Conservation (phyloP, 768 basidiomycete species). For the Russula foetens region DNA sequence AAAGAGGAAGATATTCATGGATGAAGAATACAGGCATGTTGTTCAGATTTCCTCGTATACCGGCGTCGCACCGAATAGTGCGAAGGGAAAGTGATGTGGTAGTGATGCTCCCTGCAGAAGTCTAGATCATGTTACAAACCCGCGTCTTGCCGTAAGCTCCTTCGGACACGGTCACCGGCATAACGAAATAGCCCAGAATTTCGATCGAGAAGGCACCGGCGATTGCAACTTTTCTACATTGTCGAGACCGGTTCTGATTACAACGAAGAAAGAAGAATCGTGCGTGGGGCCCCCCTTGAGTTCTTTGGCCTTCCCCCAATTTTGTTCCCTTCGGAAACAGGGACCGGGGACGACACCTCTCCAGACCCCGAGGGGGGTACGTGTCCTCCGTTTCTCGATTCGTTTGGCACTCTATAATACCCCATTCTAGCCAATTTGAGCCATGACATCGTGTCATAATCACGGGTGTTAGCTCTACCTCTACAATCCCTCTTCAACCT, state of each 20-base stretch:
- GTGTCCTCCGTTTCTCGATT: too few relatives aligned
- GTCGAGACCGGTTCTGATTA: conserved; percentile 95
- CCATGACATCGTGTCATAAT: too few relatives aligned
- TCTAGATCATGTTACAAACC: conserved; percentile 36
- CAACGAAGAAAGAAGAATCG: conserved; percentile 80
- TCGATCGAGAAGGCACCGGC: conserved; percentile 78
- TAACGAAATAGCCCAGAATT: conserved; percentile 86
- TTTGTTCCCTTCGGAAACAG: too few relatives aligned
- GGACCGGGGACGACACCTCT: too few relatives aligned
- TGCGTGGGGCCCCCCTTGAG: conserved; percentile 56
- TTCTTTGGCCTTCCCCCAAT: background rate
- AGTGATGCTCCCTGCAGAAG: conserved; percentile 37
- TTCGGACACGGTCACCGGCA: conserved; percentile 37
- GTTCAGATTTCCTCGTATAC: conserved; percentile 75
- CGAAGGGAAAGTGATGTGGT: conserved; percentile 48
- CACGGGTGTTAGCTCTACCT: too few relatives aligned
- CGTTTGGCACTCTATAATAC: too few relatives aligned
- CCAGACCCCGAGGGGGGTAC: too few relatives aligned
- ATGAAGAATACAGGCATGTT: too few relatives aligned
- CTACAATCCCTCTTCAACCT: too few relatives aligned
- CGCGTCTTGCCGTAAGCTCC: background rate
- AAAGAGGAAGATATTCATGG: too few relatives aligned
- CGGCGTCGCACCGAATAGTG: conserved; percentile 38
- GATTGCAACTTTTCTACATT: conserved; percentile 95
- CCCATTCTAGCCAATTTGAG: too few relatives aligned